phyloP scores from a whole-genome alignment of 1,284 basidiomycete genomes.

The Leccinum holopus region DNA sequence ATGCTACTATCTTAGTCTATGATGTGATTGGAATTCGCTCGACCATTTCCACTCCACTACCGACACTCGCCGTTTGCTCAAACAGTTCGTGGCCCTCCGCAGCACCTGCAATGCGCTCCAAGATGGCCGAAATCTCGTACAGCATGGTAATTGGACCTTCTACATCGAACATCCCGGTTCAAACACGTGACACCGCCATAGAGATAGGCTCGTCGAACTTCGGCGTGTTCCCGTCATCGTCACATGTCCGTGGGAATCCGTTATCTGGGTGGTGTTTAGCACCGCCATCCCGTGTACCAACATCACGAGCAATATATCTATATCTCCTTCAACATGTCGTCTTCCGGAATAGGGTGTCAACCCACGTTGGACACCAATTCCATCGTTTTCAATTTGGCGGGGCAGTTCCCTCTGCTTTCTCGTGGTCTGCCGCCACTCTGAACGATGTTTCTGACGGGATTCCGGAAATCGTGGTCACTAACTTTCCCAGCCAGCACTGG shows the following conservation, averaged over 20 bases:
- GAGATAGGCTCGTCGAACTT: slow-evolving; percentile 70
- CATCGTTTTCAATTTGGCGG: slow-evolving; percentile 53
- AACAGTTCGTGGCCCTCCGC: slow-evolving; percentile 73
- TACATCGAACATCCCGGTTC: slow-evolving; percentile 79
- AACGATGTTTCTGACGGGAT: slow-evolving; percentile 77
- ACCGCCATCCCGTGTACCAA: slow-evolving; percentile 69
- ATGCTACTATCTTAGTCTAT: slow-evolving; percentile 44
- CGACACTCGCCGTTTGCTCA: slow-evolving; percentile 68
- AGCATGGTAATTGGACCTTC: slow-evolving; percentile 81
- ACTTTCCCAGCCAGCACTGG: slow-evolving; percentile 42
- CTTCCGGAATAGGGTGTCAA: slow-evolving; percentile 59
- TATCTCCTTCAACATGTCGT: slow-evolving; percentile 65
- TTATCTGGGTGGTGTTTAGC: slow-evolving; percentile 50
- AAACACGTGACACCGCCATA: slow-evolving; percentile 62
- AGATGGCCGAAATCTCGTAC: slow-evolving; percentile 80
- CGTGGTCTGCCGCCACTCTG: slow-evolving; percentile 70
- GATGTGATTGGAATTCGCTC: slow-evolving; percentile 85
- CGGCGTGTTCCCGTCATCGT: too few relatives aligned
- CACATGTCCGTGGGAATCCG: too few relatives aligned
- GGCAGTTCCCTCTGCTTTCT: slow-evolving; percentile 59
- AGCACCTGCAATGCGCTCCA: slow-evolving; percentile 68
- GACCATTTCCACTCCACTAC: slow-evolving; percentile 92
- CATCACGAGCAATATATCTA: slow-evolving; percentile 48
- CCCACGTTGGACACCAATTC: slow-evolving; percentile 50
- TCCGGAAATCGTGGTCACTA: slow-evolving; percentile 66